These are phyloP conservation scores for Umbellularia californica DNA, from an alignment of 164 flowering plant species.

Conservation along the genomic window DNA sequence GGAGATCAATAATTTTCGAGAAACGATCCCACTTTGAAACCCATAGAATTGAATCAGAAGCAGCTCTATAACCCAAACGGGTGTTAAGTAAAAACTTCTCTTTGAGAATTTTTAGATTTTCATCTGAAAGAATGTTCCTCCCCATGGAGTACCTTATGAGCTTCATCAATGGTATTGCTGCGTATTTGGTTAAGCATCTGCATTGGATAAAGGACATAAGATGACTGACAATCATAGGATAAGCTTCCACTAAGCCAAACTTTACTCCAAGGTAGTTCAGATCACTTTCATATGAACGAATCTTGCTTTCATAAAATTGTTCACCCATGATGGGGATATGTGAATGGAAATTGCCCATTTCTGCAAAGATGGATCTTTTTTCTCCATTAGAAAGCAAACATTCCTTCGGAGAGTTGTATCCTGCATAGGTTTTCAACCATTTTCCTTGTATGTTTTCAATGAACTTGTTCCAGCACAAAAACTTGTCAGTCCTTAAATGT, in stretches of 20 bases:
- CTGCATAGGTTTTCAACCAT: constrained; percentile 39
- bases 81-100: constrained; percentile 43
- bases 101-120: constrained; percentile 30
- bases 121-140: constrained; percentile 26
- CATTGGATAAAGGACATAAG: constrained; percentile 37
- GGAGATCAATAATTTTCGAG: constrained; percentile 37
- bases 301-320: constrained; percentile 32
- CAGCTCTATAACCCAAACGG: constrained; percentile 32
- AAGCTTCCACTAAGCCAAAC: constrained; percentile 44
- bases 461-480: constrained; percentile 27
- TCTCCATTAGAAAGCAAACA: constrained; percentile 36
- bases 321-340: constrained; percentile 54
- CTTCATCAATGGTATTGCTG: constrained; percentile 38
- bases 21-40: constrained; percentile 33
- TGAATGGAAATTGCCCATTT: constrained; percentile 44
- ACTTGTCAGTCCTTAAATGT: constrained; percentile 10
- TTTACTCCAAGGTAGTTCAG: constrained; percentile 49
- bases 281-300: constrained; percentile 37
- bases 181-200: constrained; percentile 20
- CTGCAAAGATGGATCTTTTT: constrained; percentile 27
- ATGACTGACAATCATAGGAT: constrained; percentile 40
- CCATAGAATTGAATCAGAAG: constrained; percentile 36
- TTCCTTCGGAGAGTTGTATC: constrained; percentile 42
- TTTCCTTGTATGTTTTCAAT: constrained; percentile 41
- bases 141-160: constrained; percentile 39